These are phyloP conservation scores for Fusarium lyarnte DNA, from an alignment of 2,329 filamentous ascomycete species.

Conservation along the genomic window DNA sequence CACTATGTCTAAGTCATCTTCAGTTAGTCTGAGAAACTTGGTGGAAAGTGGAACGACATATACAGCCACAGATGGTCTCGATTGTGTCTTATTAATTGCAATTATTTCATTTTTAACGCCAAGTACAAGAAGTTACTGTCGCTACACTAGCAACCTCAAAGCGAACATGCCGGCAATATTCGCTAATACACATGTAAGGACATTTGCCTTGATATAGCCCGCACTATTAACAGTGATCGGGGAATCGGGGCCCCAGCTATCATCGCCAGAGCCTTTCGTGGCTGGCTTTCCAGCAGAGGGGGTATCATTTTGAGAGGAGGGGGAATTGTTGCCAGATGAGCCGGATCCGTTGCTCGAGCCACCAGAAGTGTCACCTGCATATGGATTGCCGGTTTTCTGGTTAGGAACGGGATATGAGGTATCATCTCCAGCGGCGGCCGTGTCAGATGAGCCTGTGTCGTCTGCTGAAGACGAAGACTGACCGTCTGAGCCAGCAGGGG, in stretches of 20 bases:
- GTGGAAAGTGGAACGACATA: neutral
- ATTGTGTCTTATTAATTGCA: neutral
- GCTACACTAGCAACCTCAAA: neutral
- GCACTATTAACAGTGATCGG: neutral
- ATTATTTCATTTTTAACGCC: neutral
- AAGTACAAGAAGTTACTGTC: neutral
- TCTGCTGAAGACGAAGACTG: neutral
- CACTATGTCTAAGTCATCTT: neutral
- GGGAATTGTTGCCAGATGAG: neutral
- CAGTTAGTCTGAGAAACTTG: neutral
- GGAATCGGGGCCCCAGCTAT: neutral
- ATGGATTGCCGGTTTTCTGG: neutral
- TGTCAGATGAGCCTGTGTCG: neutral
- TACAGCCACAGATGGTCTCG: neutral
- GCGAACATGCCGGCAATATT: neutral
- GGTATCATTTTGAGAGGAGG: neutral
- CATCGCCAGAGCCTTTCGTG: neutral
- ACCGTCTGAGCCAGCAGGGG: neutral
- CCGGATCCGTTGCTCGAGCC: neutral
- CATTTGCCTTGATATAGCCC: neutral
- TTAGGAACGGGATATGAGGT: neutral
- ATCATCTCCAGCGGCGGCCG: rapidly evolving
- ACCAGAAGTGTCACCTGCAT: neutral
- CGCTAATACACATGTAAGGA: neutral
- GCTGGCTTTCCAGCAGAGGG: neutral